Percentiles rank a stretch among this genome's conserved stretches.
phyloP scores from a whole-genome alignment of 176 grass and related monocot species.

The Musa acuminata region DNA sequence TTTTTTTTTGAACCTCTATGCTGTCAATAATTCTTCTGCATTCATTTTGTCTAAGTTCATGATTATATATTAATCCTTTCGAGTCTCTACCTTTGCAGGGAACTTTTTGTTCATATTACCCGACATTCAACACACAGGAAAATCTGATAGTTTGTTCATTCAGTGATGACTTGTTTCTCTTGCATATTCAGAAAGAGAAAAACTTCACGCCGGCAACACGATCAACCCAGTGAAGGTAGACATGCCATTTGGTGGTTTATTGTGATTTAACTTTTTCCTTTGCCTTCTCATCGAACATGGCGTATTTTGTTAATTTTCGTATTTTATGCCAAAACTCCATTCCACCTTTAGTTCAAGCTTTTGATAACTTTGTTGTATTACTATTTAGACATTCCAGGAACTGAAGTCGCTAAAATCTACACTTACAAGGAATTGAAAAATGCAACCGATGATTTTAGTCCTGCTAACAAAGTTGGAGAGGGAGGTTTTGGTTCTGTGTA shows the following conservation, averaged over 20 bases:
- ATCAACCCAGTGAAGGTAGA: slow-evolving; percentile 2
- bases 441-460: slow-evolving; percentile 61
- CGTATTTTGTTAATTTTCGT: background rate
- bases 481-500: slow-evolving; percentile 82
- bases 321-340: background rate
- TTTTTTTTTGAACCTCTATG: background rate
- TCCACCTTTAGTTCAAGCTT: background rate
- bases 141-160: background rate
- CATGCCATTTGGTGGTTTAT: background rate
- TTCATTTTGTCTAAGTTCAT: background rate
- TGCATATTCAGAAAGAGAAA: slow-evolving; percentile 6
- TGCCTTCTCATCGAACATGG: background rate
- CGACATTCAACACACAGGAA: background rate
- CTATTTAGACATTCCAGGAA: slow-evolving; percentile 31
- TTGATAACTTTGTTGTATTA: background rate
- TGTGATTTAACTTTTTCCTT: background rate
- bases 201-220: background rate
- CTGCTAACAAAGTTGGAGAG: slow-evolving; percentile 64
- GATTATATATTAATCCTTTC: background rate
- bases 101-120: background rate
- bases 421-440: slow-evolving; percentile 62
- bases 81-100: background rate
- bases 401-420: slow-evolving; percentile 46
- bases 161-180: slow-evolving; percentile 11
- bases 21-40: background rate